Evolutionary conservation across 106 monocot genomes (phyloP).

Genomic region (Dendrobium catenatum): DNA sequence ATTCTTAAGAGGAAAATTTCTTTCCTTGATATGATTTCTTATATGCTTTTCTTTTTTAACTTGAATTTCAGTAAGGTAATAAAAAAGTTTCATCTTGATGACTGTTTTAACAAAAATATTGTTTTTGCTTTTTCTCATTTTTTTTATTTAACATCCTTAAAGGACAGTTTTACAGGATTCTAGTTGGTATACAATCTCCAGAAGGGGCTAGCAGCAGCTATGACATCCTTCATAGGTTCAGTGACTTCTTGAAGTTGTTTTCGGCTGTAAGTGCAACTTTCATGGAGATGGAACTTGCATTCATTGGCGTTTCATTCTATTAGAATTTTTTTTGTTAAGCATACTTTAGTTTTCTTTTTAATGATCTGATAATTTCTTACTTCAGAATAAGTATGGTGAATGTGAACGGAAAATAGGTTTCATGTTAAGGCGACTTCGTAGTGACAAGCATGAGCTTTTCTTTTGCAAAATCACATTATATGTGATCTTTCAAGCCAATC

Average conservation of each 20-base stretch:
- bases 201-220: slow-evolving; percentile 76
- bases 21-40: not conserved
- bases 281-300: not conserved
- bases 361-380: not conserved
- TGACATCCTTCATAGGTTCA: slow-evolving; percentile 75
- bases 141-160: slow-evolving; percentile 35
- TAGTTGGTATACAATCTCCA: slow-evolving; percentile 94
- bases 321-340: not conserved
- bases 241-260: slow-evolving; percentile 84
- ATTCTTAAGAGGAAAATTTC: not conserved
- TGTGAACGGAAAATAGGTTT: not conserved
- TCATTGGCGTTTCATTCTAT: not conserved
- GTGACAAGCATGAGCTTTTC: not conserved
- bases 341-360: not conserved
- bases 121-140: not conserved
- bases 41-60: not conserved
- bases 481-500: no score
- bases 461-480: not conserved
- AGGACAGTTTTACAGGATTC: slow-evolving; percentile 99
- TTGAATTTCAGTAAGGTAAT: not conserved
- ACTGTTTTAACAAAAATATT: not conserved
- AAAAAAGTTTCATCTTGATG: not conserved
- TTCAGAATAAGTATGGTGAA: not conserved
- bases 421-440: not conserved
- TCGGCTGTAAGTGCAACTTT: slow-evolving; percentile 58